phyloP scores from a whole-genome alignment of 2,329 filamentous ascomycete genomes.

The Aureobasidium sp. region DNA sequence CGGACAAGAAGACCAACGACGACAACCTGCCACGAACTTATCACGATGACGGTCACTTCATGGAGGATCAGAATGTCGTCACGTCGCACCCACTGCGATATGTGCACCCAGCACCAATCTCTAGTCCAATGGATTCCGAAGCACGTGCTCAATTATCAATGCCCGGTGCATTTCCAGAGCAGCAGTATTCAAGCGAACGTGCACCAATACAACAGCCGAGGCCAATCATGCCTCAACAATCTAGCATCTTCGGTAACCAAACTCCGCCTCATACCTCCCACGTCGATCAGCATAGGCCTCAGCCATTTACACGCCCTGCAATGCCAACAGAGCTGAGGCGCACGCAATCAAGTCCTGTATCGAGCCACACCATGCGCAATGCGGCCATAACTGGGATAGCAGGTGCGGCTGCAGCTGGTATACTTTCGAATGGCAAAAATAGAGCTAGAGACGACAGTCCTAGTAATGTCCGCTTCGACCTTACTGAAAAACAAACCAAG shows the following conservation, averaged over 20 bases:
- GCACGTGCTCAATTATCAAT: constrained; percentile 31
- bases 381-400: constrained; percentile 38
- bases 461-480: constrained; percentile 49
- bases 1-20: constrained; percentile 31
- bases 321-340: constrained; percentile 20
- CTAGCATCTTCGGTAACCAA: constrained; percentile 52
- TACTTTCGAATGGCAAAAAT: constrained; percentile 25
- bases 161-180: constrained; percentile 25
- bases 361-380: constrained; percentile 26
- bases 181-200: constrained; percentile 44
- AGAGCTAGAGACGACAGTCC: constrained; percentile 26
- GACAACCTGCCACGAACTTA: neutral
- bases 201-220: constrained; percentile 79
- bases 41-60: neutral
- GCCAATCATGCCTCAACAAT: constrained; percentile 60
- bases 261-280: constrained; percentile 35
- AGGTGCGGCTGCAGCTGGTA: constrained; percentile 31
- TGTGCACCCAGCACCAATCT: constrained; percentile 60
- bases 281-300: constrained; percentile 34
- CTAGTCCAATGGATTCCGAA: constrained; percentile 58
- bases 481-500: constrained; percentile 50
- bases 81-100: constrained; percentile 51
- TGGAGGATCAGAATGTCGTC: constrained; percentile 19
- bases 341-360: constrained; percentile 26
- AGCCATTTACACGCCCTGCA: constrained; percentile 30